These are phyloP conservation scores for Coccinonectria pachysandricola DNA, from an alignment of 2,329 filamentous ascomycete species.

Conservation along the genomic window DNA sequence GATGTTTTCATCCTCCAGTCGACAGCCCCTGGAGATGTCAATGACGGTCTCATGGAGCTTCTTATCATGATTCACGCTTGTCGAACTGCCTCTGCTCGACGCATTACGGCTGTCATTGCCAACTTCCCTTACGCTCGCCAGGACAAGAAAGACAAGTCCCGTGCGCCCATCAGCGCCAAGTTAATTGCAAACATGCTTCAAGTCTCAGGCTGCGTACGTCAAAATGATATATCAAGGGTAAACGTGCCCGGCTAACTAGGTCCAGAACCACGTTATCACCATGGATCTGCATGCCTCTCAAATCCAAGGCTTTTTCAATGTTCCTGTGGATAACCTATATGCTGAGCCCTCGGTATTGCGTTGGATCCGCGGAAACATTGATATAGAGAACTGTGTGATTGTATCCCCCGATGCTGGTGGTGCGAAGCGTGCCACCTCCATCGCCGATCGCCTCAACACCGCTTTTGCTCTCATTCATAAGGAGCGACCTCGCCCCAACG, in stretches of 20 bases:
- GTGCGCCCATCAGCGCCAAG: slow-evolving; percentile 93
- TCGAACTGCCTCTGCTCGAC: slow-evolving; percentile 56
- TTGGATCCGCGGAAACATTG: slow-evolving; percentile 82
- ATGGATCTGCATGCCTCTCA: slow-evolving; percentile 94
- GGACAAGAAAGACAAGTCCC: slow-evolving; percentile 91
- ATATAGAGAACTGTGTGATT: slow-evolving; percentile 77
- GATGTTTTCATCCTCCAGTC: slow-evolving; percentile 98
- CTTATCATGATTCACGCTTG: slow-evolving; percentile 98
- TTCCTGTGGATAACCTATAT: slow-evolving; percentile 68
- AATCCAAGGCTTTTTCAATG: slow-evolving; percentile 93
- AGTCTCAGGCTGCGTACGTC: slow-evolving; percentile 64
- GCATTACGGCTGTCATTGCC: slow-evolving; percentile 90
- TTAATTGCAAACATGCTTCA: slow-evolving; percentile 97
- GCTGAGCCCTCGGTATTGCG: slow-evolving; percentile 85
- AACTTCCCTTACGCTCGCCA: slow-evolving; percentile 96
- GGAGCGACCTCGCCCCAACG: slow-evolving; percentile 76
- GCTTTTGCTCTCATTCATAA: slow-evolving; percentile 95
- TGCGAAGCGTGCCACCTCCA: slow-evolving; percentile 86
- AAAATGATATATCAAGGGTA: too few relatives aligned
- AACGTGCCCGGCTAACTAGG: too few relatives aligned
- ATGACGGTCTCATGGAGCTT: slow-evolving; percentile 95
- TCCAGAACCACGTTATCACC: slow-evolving; percentile 58
- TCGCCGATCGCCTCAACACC: slow-evolving; percentile 83
- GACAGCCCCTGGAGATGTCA: slow-evolving; percentile 90
- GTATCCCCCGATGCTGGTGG: slow-evolving; percentile 92